phyloP scores from a whole-genome alignment of 2,329 filamentous ascomycete species.

The Talaromyces sp. region DNA sequence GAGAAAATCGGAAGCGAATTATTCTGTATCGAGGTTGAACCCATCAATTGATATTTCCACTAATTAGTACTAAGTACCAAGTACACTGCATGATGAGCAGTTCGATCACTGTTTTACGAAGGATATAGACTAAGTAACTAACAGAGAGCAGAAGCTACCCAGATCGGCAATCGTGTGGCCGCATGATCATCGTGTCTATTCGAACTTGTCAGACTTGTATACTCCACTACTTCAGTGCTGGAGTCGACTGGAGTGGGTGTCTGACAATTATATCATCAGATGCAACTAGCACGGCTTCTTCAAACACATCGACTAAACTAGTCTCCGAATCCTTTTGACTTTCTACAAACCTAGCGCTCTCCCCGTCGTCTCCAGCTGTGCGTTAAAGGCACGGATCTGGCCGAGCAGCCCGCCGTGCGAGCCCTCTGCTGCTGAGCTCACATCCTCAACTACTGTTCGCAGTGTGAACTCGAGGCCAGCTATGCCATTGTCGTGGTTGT shows the following conservation, averaged over 20 bases:
- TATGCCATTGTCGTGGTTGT: conserved; percentile 18
- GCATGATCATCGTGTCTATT: neutral
- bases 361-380: conserved; percentile 35
- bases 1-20: too few species aligned
- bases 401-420: conserved; percentile 37
- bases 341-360: neutral
- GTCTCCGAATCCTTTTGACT: neutral
- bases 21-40: too few species aligned
- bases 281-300: neutral
- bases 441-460: conserved; percentile 36
- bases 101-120: neutral
- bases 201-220: neutral
- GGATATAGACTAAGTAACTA: too few species aligned
- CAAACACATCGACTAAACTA: neutral
- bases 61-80: too few species aligned
- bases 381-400: conserved; percentile 40
- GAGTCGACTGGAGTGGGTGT: neutral
- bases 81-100: neutral
- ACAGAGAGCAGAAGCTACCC: neutral
- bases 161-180: neutral
- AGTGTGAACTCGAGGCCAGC: conserved; percentile 40
- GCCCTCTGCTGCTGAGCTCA: conserved; percentile 35
- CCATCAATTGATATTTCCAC: too few species aligned
- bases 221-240: neutral
- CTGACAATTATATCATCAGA: neutral